Evolutionary conservation across 1,139 yeast species (phyloP), one percentile per base, ranked within the genome.

Genomic region (Cylindricascospora bacillispora): DNA sequence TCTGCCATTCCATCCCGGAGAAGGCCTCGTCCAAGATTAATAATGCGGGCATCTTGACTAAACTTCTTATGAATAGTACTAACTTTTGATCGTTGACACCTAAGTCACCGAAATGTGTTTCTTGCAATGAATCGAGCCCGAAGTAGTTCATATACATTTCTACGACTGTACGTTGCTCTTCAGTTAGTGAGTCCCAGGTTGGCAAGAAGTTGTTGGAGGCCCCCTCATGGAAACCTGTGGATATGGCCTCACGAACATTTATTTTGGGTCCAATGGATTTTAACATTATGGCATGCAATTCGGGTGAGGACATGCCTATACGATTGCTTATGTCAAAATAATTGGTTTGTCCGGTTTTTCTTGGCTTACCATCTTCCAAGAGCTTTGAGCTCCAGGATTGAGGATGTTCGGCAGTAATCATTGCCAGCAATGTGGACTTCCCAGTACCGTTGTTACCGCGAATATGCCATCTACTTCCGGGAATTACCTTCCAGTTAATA

Each of bases 331-430:
- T 74, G 32, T 76, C 80, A 45, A 83, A 83, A 47, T 79, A 85
- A 32, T 73, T 73, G 11, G 76, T 69, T 14, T 70, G 73, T 4
- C 95, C 95, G 0, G 86, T 73, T 38, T 67, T 67, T 28, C 95
- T 64, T n/a, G 72, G 67, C 16, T 56, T 56, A 0, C 89, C 92
- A 45, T 78, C 61, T 34, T 85, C 66, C 13, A 64, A 54, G 25
- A 89, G 65, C 16, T 69, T 72, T 3, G 73, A 67, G 43, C 73
- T 75, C 97, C 97, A 89, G 1, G 95, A 76, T 53, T 89, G 95
- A 0, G 98, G 98, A 49, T 89, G 98, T 46, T 89, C 98, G 2
- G 94, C 89, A 0, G 95, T 83, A 22, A 89, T 63, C 25, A 89
- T 55, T 2, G 95, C 74, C 12, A 89, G 56, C 13, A 89, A 56